Evolutionary conservation across 2,329 filamentous ascomycete species (phyloP), one percentile per base, ranked within the genome.

Genomic region (Cladosporium sp.): DNA sequence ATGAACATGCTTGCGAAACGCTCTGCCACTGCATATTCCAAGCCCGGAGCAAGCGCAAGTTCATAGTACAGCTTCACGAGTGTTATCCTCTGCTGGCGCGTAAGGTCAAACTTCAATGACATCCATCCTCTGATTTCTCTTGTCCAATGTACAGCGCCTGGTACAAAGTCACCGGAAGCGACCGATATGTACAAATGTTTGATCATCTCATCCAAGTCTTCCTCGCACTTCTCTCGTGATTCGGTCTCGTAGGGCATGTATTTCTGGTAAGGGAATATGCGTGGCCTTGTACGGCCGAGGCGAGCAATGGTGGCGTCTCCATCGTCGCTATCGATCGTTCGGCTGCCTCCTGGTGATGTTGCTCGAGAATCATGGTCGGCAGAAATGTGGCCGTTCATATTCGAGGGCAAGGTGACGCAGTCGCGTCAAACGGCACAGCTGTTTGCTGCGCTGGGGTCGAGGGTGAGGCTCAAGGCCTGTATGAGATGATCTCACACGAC

Each of bases 1-100:
- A 97, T 89, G 69, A 97, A 93, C 92, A 97, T 97, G 78, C 90
- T 94, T 45, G 93, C 84, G 72, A 99, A 99, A 59, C 93, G 85
- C 75, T 99, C 95, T 4, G 91, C 83, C 8, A 92, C 86, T 59
- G 81, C 82, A 52, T 84, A 83, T 69, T 97, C 93, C 57, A 99
- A 80, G 3, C 95, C 94, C 0, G 93, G 94, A 25, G 94, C 90
- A 60, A 99, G 81, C 4, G 91, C 83, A 59, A 99, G 87, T 75
- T 96, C 91, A 75, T 96, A 99, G 77, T 97, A 99, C 36, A 99
- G 81, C 75, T 88, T 89, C 28, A 94, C 89, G 28, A 99, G 83
- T 73, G 85, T 90, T 49, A 91, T 86, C 58, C 95, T 83, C 64
- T 92, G 86, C 70, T 88, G 87, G 66, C 90, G 85, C 48, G 91